A percentile compares a stretch with the other conserved stretches of the same genome.
Conservation (phyloP, 352 stramenopile genomes). For the Globisporangium parvum region DNA sequence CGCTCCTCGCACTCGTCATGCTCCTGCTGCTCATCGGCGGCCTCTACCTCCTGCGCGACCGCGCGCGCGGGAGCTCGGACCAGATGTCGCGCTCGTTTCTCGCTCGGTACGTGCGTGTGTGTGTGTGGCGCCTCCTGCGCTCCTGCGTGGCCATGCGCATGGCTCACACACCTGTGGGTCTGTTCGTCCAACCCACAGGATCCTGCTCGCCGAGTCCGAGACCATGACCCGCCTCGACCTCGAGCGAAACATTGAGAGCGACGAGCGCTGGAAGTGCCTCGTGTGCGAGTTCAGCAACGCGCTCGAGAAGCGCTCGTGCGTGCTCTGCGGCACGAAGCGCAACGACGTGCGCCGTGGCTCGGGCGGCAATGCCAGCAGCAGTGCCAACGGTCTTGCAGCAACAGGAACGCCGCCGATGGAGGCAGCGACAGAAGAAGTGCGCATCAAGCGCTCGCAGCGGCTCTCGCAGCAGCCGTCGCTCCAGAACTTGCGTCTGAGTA, state of each 20-base stretch:
- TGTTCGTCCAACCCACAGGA: conserved; percentile 14
- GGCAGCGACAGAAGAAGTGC: conserved; percentile 3
- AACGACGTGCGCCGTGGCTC: conserved; percentile 20
- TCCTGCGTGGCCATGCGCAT: background rate
- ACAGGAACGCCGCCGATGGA: conserved; percentile 12
- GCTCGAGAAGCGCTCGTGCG: conserved; percentile 48
- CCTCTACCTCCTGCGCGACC: conserved; percentile 60
- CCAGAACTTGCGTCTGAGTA: conserved; percentile 41
- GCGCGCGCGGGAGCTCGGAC: conserved; percentile 19
- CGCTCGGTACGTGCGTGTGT: conserved; percentile 22
- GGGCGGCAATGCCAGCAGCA: conserved; percentile 15
- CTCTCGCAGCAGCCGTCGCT: conserved; percentile 19
- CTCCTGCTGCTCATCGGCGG: conserved; percentile 59
- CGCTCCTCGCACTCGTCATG: conserved; percentile 60
- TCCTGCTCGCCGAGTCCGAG: conserved; percentile 49
- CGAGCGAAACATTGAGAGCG: conserved; percentile 47
- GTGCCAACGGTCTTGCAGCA: conserved; percentile 21
- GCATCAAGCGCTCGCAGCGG: conserved; percentile 18
- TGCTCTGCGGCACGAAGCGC: conserved; percentile 73
- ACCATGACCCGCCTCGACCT: conserved; percentile 66
- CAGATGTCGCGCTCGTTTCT: conserved; percentile 38
- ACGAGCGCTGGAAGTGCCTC: conserved; percentile 71
- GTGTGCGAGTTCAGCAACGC: conserved; percentile 80
- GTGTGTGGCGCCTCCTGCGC: too few species aligned
- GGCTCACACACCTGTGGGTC: background rate